Base-by-base conservation (phyloP, 805 yeast genomes). In the Lipomyces yamadae region DNA sequence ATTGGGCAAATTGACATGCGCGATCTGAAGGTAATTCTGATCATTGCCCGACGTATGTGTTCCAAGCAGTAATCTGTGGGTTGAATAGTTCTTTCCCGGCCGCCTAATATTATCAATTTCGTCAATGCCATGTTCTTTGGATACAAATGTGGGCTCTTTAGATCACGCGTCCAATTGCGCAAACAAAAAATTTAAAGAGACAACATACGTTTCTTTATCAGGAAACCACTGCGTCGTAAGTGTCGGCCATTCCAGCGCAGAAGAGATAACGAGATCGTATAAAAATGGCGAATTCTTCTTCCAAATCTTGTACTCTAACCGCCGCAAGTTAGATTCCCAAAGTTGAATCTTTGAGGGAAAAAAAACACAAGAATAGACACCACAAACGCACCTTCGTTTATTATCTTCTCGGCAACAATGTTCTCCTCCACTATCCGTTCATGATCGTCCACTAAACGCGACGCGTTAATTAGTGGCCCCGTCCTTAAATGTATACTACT, bases 171-270 rank as follows among this genome's bases (percentile, higher is more conserved):
- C 58, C 56, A n/a, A 37, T 35, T 30, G 18, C 35, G 30, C 3
- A n/a, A 54, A 50, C n/a, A 33, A n/a, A 15, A 42, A 8, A 37
- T 8, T 8, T 13, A 13, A 37, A 37, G 13, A 37, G 13, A 2
- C 15, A 7, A 60, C 72, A 15, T 60, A 56, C 72, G 62, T 53
- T 62, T 78, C 81, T 29, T 82, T 75, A 69, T 87, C 91, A 0
- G 91, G 91, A 55, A 87, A 79, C 84, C 88, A 87, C 73, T 86
- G 86, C 8, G 85, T 83, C 1, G 88, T 81, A 56, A 84, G 72
- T 6, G 88, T 84, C 6, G 91, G 91, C 90, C 90, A 87, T 29
- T 85, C 78, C n/a, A 86, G 77, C 8, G 87, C 78, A 18, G 83
- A 77, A 1, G 88, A 84, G 48, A 81, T 79, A 34, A 87, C 74